Evolutionary conservation across 1,139 yeast genomes (phyloP), one percentile per base, ranked within the genome.

Genomic region (Blastobotrys apis): DNA sequence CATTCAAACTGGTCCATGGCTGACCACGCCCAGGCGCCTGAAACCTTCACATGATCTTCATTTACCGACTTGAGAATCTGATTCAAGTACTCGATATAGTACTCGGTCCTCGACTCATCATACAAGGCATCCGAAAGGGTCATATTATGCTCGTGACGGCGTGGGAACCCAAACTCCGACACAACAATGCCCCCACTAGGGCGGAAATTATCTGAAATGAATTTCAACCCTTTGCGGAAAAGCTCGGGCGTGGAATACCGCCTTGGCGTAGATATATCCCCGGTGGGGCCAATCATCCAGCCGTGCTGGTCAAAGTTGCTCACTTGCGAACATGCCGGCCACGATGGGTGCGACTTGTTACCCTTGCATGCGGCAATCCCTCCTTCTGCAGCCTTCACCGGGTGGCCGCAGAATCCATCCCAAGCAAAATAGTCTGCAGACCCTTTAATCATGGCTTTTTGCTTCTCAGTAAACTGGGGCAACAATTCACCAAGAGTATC

Each of bases 11-110:
- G 63, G 50, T 67, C 72, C 29, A 60, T 58, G 44, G 59, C 56
- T 5, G 67, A 56, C 72, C 72, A 67, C 1, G 67, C 68, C 37
- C 65, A 53, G 2, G 65, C 62, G 3, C 69, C 69, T n/a, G 58
- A 50, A 13, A 67, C 53, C 9, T 63, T 50, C 15, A 67, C 64
- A 4, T 55, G 52, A 44, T 65, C 69, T 26, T 49, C 51, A 37
- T 52, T 45, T 9, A 52, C 49, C 33, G 61, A 46, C 33, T 61
- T 52, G 34, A 68, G 52, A n/a, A 63, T 55, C 10, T 60, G 57
- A 23, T 64, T 56, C 47, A 67, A 47, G 48, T 59, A 67, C 5
- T 60, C 55, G 59, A 56, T 19, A 53, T 57, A 31, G 26, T 37
- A 37, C 25, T 37, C 15, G 16, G 27, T 33, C 4, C 39, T 56